Base-by-base conservation (phyloP, 345 rosid species). In the Eucalyptus grandis region DNA sequence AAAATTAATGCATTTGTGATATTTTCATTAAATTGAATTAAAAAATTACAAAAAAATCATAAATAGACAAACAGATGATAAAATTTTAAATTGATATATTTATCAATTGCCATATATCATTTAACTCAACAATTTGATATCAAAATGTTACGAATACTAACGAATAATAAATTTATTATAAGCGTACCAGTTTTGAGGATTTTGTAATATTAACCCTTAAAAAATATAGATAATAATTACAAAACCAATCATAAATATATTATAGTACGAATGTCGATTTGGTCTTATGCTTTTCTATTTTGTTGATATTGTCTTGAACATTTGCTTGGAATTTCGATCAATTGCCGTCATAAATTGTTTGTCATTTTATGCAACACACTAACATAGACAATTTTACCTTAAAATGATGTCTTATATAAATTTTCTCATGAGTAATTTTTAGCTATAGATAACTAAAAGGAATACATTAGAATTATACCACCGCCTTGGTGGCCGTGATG, bases 21-120 rank as follows among this genome's bases (percentile, higher is more conserved):
- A 7, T 53, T 53, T 53, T 53, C 58, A 53, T 53, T 53, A 53
- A 53, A 19, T 53, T 0, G 1, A 53, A 53, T 19, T 53, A 4
- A 53, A 53, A 53, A 4, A 9, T 53, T 21, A 53, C 11, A 11
- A 53, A 53, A 53, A 53, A 53, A 8, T 21, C 26, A 53, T 53
- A 53, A 53, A 53, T 53, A 53, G 26, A 53, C 5, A 53, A 53
- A 8, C 0, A 0, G 0, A 8, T 5, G 5, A 53, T 53, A 53
- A 53, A 53, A 8, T 53, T 53, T 53, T 5, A 53, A 53, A 53
- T 53, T 9, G 2, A 53, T 19, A 53, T 53, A 53, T 2, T 19
- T 21, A 53, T 53, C 4, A 53, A 53, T 53, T 3, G 0, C 0
- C 9, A 51, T 2, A 8, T 4, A 0, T 8, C 58, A 21, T 53